Conservation (phyloP, 108 stramenopile species). For the Nitzschia palea region DNA sequence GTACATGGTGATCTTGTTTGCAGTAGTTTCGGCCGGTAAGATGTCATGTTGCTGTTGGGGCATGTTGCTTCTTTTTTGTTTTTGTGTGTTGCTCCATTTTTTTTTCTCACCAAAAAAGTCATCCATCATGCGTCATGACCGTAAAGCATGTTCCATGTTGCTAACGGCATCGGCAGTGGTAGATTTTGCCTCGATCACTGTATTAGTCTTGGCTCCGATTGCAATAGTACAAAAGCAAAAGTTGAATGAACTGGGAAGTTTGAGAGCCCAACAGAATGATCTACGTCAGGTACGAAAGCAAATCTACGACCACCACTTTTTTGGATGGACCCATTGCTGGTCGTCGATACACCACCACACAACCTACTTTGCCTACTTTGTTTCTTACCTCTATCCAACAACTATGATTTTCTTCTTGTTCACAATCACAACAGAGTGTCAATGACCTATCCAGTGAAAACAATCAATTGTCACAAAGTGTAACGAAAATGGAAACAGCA, state of each 20-base stretch:
- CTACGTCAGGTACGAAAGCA: conserved; percentile 9
- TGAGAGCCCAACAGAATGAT: conserved; percentile 34
- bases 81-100: background rate
- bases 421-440: background rate
- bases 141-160: conserved; percentile 6
- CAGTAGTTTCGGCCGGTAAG: conserved; percentile 10
- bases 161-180: conserved; percentile 6
- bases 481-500: conserved; percentile 13
- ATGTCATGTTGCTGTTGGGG: background rate
- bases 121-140: background rate
- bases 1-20: conserved; percentile 9
- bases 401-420: background rate
- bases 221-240: conserved; percentile 28
- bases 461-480: conserved; percentile 5
- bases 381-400: too few relatives aligned
- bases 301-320: too few relatives aligned
- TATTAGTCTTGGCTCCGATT: conserved; percentile 19
- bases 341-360: too few relatives aligned
- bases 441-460: conserved; percentile 29
- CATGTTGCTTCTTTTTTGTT: background rate
- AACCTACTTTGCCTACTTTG: too few relatives aligned
- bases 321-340: too few relatives aligned
- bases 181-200: conserved; percentile 12
- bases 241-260: conserved; percentile 26
- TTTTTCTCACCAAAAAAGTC: background rate